Evolutionary conservation across 805 yeast genomes (phyloP).

Genomic region (Kregervanrija pseudodelftensis): DNA sequence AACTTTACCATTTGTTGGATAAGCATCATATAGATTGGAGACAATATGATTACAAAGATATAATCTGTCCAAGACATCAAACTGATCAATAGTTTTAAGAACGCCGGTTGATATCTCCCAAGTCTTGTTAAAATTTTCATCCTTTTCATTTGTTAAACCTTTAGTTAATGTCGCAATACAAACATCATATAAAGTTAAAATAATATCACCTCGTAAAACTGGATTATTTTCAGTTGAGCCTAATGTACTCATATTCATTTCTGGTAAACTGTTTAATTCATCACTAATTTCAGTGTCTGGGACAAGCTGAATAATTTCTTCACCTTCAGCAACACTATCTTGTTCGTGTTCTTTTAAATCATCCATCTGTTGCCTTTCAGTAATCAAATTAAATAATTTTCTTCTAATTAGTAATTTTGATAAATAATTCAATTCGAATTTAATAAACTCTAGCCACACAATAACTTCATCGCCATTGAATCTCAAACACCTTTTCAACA

Average conservation of each 20-base stretch:
- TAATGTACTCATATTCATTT: slow-evolving; percentile 75
- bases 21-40: slow-evolving; percentile 39
- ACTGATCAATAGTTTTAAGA: slow-evolving; percentile 58
- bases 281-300: slow-evolving; percentile 46
- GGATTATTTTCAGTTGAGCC: slow-evolving; percentile 84
- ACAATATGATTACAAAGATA: slow-evolving; percentile 63
- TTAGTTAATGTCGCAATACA: slow-evolving; percentile 44
- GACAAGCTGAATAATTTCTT: slow-evolving; percentile 12
- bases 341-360: slow-evolving; percentile 37
- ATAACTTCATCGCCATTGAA: slow-evolving; percentile 67
- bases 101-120: slow-evolving; percentile 34
- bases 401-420: slow-evolving; percentile 80
- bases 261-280: slow-evolving; percentile 66
- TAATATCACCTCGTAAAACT: slow-evolving; percentile 68
- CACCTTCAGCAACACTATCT: slow-evolving; percentile 18
- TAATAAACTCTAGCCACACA: slow-evolving; percentile 81
- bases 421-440: slow-evolving; percentile 80
- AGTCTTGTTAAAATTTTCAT: slow-evolving; percentile 32
- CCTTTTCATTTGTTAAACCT: slow-evolving; percentile 11
- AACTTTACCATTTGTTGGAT: slow-evolving; percentile 34
- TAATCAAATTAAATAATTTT: slow-evolving; percentile 68
- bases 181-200: slow-evolving; percentile 62
- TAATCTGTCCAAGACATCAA: slow-evolving; percentile 59
- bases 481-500: slow-evolving; percentile 78
- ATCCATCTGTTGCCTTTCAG: slow-evolving; percentile 60